Percentiles rank a stretch among this genome's conserved stretches.
Conservation (phyloP, 371 early-diverging fungal species). For the Haplosporangium sp. region DNA sequence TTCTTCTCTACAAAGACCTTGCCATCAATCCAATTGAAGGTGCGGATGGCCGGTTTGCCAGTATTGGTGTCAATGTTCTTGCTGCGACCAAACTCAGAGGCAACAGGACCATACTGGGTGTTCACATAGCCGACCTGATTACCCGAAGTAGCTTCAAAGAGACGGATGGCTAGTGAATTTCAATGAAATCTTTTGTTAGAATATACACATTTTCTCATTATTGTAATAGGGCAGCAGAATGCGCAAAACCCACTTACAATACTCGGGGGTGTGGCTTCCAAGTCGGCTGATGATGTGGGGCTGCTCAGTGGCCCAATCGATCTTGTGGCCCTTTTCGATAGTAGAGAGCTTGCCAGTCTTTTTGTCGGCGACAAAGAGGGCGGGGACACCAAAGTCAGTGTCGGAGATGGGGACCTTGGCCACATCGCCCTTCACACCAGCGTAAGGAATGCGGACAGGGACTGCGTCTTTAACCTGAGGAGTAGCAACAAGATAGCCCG, state of each 20-base stretch:
- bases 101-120: conserved; percentile 18
- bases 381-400: conserved; percentile 16
- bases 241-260: conserved; percentile 6
- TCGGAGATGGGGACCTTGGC: conserved; percentile 60
- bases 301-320: conserved; percentile 20
- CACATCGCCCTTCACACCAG: conserved; percentile 63
- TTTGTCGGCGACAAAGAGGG: conserved; percentile 16
- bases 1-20: conserved; percentile 13
- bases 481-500: conserved; percentile 43
- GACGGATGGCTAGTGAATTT: conserved; percentile 4
- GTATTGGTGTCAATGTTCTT: conserved; percentile 26
- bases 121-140: conserved; percentile 31
- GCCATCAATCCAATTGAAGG: conserved; percentile 18
- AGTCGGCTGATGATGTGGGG: conserved; percentile 27
- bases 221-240: not conserved
- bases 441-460: conserved; percentile 62
- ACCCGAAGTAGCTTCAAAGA: conserved; percentile 12
- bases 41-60: conserved; percentile 7
- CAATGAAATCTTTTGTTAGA: too few species aligned
- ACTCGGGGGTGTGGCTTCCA: conserved; percentile 48
- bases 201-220: too few species aligned
- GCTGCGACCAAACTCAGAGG: conserved; percentile 18
- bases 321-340: conserved; percentile 26
- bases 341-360: conserved; percentile 11
- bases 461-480: conserved; percentile 31